Evolutionary conservation across 306 rosid genomes (phyloP).

Genomic region (Nissolia schottii): DNA sequence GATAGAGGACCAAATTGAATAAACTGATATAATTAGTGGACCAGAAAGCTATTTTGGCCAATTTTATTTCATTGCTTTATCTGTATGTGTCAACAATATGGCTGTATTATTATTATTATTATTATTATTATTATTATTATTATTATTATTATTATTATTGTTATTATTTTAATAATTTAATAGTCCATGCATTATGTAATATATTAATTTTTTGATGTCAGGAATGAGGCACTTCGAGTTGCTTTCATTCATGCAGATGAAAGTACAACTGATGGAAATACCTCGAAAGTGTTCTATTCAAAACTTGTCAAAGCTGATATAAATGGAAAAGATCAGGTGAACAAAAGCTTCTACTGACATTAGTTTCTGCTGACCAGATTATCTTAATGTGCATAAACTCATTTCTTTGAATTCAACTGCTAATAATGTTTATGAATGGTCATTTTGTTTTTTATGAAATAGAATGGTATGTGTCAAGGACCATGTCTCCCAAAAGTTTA

Average conservation of each 20-base stretch:
- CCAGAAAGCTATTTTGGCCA: too few species aligned
- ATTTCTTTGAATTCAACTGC: background rate
- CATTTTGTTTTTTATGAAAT: background rate
- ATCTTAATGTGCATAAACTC: background rate
- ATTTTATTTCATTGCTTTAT: background rate
- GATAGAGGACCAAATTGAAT: too few species aligned
- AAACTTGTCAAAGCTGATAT: constrained; percentile 97
- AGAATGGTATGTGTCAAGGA: background rate
- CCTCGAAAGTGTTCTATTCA: constrained; percentile 59
- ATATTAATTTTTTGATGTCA: constrained; percentile 22
- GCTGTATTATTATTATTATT: background rate
- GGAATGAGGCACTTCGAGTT: constrained; percentile 98
- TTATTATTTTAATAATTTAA: too few species aligned
- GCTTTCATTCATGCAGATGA: constrained; percentile 94
- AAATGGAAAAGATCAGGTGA: constrained; percentile 95
- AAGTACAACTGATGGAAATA: constrained; percentile 44
- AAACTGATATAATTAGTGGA: too few species aligned
- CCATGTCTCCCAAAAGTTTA: too few species aligned
- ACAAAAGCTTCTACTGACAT: background rate
- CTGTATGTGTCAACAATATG: background rate
- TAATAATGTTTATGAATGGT: background rate
- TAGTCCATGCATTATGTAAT: background rate
- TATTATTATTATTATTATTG: background rate
- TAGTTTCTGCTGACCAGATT: background rate
- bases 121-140: background rate